Base-by-base conservation (phyloP, 2,329 filamentous ascomycete genomes). In the Penicillium sp. region DNA sequence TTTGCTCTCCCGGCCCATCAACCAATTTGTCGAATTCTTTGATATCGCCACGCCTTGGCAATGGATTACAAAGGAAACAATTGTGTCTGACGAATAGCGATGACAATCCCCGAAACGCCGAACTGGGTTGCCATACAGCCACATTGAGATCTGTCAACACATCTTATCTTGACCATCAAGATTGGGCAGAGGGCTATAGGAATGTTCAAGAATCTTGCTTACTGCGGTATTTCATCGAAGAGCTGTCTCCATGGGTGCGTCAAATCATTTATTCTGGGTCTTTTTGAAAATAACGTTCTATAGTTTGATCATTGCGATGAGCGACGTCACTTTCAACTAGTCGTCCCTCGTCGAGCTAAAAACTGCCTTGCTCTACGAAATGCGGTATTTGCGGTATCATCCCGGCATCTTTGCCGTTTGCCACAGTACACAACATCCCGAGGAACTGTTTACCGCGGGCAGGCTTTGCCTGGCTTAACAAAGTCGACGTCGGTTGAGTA, bases 171-270 rank as follows among this genome's bases (percentile, higher is more conserved):
- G 29, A 21, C 4, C n/a, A n/a, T 40, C 13, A 9, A 33, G 27
- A 17, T 19, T 12, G n/a, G 25, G 2, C 31, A 21, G 31, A 47
- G 13, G 10, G n/a, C 12, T 17, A 46, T 23, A 50, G 23, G 31
- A n/a, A 52, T 4, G 9, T 62, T 3, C 62, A 66, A 43, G 64
- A 68, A 41, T 50, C 66, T 19, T 67, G 66, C 15, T 48, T 67
- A 4, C 42, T 67, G 19, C 59, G 65, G 4, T 67, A 63, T 35
- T 68, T 67, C 8, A 68, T 67, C 23, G 67, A 68, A 21, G 67
- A 69, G n/a, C 41, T 68, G 17, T 68, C 63, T 10, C 66, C 66
- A 13, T 67, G 63, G 66, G 65, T 69, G 60, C 21, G 62, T 43
- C 6, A 31, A 40, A 37, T 13, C 31, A 15, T 19, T 29, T 13